A percentile compares a stretch with the other conserved stretches of the same genome.
phyloP scores from a whole-genome alignment of 495 filamentous ascomycete species.

The Thozetella sp. region DNA sequence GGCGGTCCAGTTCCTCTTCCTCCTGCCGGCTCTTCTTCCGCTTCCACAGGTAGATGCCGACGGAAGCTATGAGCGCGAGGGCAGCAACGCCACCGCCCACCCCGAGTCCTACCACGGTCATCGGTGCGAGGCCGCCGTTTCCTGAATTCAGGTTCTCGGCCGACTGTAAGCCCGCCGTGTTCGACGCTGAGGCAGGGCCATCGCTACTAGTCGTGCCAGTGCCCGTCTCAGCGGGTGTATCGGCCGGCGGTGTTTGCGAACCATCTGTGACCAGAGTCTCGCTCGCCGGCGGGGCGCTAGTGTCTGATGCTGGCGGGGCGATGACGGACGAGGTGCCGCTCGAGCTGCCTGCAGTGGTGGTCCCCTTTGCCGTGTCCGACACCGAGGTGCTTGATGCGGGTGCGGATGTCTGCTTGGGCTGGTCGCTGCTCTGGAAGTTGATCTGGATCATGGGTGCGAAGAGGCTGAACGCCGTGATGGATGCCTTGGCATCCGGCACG shows the following conservation, averaged over 20 bases:
- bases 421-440: slow-evolving; percentile 32
- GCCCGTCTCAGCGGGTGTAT: slow-evolving; percentile 2
- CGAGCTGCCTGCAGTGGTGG: background rate
- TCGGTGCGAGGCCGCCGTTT: slow-evolving; percentile 6
- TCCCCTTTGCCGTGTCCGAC: background rate
- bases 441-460: slow-evolving; percentile 37
- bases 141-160: background rate
- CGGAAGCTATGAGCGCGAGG: slow-evolving; percentile 11
- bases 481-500: slow-evolving; percentile 15
- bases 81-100: slow-evolving; percentile 18
- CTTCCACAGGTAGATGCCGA: slow-evolving; percentile 23
- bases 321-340: background rate
- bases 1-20: slow-evolving; percentile 26
- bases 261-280: slow-evolving; percentile 17
- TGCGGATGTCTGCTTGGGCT: slow-evolving; percentile 3
- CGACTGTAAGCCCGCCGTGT: background rate
- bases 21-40: slow-evolving; percentile 14
- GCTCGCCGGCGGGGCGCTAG: slow-evolving; percentile 5
- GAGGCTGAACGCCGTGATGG: slow-evolving; percentile 23
- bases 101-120: slow-evolving; percentile 22
- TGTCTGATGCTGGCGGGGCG: slow-evolving; percentile 12
- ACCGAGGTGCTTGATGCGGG: background rate
- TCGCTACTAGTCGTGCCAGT: background rate
- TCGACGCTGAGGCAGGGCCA: background rate
- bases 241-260: background rate